Evolutionary conservation across 164 flowering plant species (phyloP), one percentile per base, ranked within the genome.

Genomic region (Stephania japonica): DNA sequence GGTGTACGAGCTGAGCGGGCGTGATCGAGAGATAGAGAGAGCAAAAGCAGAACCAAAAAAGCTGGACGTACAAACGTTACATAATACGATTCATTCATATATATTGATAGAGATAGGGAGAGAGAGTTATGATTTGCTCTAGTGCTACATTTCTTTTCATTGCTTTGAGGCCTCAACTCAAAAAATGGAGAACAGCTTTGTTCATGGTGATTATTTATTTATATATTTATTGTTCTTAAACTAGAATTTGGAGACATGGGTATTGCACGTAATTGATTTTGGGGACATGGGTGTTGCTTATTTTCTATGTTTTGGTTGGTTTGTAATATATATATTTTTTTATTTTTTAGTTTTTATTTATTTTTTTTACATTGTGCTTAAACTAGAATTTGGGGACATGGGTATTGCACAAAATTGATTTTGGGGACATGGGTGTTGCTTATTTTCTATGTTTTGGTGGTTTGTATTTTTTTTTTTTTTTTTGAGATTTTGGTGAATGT

Each of bases 11-110:
- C 23, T 44, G 38, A 32, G 1, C 47, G n/a, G 53, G 43, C 5
- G 59, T 26, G 66, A 27, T 43, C 41, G 72, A 56, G 70, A 75
- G 74, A 72, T 67, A 16, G 26, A 38, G 67, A 71, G 43, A 50
- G 70, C 16, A 42, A 53, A 42, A 50, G 19, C 65, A 41, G 47
- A 49, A 23, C 7, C 26, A 56, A 32, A 42, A 70, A 13, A 64
- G 68, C 59, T 56, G 70, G 65, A 72, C 23, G 42, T 68, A 41
- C 65, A 26, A 19, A 70, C 65, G 41, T 70, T 70, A 59, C 24
- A n/a, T n/a, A n/a, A n/a, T n/a, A n/a, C n/a, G n/a, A n/a, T n/a
- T n/a, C n/a, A n/a, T n/a, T n/a, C n/a, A n/a, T n/a, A n/a, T n/a
- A n/a, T n/a, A n/a, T n/a, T n/a, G n/a, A n/a, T n/a, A n/a, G n/a